Evolutionary conservation across 2,329 filamentous ascomycete species (phyloP).

Genomic region (Paraphoma chrysanthemicola): DNA sequence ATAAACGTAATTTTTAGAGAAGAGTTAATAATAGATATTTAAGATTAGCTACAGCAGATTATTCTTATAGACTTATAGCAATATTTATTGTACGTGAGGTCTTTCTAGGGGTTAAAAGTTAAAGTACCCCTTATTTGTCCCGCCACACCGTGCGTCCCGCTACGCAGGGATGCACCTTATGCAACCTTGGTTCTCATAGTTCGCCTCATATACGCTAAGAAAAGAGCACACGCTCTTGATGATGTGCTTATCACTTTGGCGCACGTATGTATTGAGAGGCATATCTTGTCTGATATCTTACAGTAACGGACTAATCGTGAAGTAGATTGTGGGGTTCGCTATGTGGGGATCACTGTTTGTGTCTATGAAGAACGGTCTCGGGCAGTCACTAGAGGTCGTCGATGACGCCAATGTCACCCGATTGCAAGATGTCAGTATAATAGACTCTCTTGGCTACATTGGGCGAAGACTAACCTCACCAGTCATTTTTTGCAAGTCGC

Average conservation of each 20-base stretch:
- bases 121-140: too few relatives aligned
- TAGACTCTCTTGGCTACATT: too few relatives aligned
- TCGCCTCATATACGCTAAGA: slow-evolving; percentile 7
- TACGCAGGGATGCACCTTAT: too few relatives aligned
- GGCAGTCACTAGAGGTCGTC: slow-evolving; percentile 3
- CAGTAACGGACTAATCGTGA: background rate
- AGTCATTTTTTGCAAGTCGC: slow-evolving; percentile 5
- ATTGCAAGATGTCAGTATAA: slow-evolving; percentile 5
- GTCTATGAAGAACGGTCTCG: slow-evolving; percentile 4
- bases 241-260: slow-evolving; percentile 5
- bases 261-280: slow-evolving; percentile 2
- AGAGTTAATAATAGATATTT: too few relatives aligned
- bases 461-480: background rate
- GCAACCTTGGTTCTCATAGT: slow-evolving; percentile 3
- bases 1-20: too few relatives aligned
- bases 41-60: too few relatives aligned
- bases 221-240: slow-evolving; percentile 4
- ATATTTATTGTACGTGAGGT: too few relatives aligned
- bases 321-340: slow-evolving; percentile 1
- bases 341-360: slow-evolving; percentile 9
- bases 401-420: background rate
- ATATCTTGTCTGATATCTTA: background rate
- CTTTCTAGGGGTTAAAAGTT: too few relatives aligned
- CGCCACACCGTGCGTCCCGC: too few relatives aligned
- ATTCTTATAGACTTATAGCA: too few relatives aligned